Evolutionary conservation across 768 basidiomycete genomes (phyloP).

Genomic region (Sporobolomyces pararoseus): DNA sequence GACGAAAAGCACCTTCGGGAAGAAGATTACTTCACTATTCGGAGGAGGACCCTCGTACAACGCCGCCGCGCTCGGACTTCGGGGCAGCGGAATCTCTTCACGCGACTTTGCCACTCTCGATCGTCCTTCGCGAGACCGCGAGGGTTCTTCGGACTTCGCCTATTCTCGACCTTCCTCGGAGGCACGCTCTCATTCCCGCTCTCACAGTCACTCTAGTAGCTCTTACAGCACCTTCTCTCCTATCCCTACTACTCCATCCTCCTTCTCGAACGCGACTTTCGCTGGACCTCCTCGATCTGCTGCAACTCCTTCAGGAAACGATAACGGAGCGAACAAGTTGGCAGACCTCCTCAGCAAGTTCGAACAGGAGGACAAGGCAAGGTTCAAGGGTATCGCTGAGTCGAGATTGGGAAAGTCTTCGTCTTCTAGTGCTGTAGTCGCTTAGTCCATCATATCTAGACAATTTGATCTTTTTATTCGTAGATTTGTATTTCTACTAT

Average conservation of each 20-base stretch:
- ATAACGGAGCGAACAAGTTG: not conserved
- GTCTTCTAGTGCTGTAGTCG: not conserved
- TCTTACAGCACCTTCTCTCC: conserved; percentile 14
- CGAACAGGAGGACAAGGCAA: conserved; percentile 25
- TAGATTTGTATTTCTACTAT: no score
- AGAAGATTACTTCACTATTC: conserved; percentile 12
- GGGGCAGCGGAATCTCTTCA: conserved; percentile 4
- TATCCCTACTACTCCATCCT: not conserved
- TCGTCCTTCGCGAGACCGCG: not conserved
- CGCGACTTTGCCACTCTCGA: not conserved
- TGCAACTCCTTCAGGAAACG: not conserved
- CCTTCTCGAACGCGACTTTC: conserved; percentile 8
- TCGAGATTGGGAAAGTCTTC: conserved; percentile 11
- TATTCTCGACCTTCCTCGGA: conserved; percentile 4
- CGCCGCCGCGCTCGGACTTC: conserved; percentile 18
- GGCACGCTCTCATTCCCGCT: not conserved
- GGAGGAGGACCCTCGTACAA: conserved; percentile 12
- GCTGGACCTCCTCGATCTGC: not conserved
- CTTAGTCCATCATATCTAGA: no score
- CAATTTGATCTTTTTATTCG: not conserved
- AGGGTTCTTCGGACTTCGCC: no score
- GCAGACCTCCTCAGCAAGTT: conserved; percentile 24
- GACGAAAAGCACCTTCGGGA: conserved; percentile 15
- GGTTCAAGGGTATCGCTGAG: conserved; percentile 19
- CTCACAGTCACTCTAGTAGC: conserved; percentile 10